A percentile compares a stretch with the other conserved stretches of the same genome.
phyloP scores from a whole-genome alignment of 2,329 filamentous ascomycete species.

The Metarhizium humberi region DNA sequence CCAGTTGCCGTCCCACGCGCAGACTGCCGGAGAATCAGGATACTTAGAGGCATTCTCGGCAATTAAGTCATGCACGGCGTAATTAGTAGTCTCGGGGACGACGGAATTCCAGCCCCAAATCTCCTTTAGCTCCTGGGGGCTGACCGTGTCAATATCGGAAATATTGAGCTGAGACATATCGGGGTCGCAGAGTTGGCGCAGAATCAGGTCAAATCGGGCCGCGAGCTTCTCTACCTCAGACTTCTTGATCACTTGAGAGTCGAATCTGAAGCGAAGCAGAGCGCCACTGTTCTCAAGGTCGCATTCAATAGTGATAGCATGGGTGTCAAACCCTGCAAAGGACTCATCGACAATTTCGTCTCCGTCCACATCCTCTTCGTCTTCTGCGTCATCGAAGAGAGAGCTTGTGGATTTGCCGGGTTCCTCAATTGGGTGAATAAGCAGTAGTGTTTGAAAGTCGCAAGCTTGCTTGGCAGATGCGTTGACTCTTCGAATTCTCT shows the following conservation, averaged over 20 bases:
- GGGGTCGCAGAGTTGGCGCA: not conserved
- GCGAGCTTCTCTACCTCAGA: not conserved
- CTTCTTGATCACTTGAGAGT: conserved; percentile 1
- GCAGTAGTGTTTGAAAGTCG: conserved; percentile 7
- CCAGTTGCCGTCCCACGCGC: conserved; percentile 17
- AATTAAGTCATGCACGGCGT: conserved; percentile 14
- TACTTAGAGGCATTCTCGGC: conserved; percentile 3
- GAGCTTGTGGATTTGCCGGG: not conserved
- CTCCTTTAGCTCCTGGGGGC: not conserved
- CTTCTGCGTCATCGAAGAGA: not conserved
- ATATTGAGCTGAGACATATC: not conserved
- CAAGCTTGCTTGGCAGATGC: not conserved
- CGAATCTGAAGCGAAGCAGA: conserved; percentile 1
- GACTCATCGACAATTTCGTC: not conserved
- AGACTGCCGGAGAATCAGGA: conserved; percentile 10
- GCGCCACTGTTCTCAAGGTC: not conserved
- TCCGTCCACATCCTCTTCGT: not conserved
- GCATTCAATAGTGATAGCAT: conserved; percentile 2
- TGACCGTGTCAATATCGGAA: not conserved
- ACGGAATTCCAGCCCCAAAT: conserved; percentile 12
- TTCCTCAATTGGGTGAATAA: conserved; percentile 10
- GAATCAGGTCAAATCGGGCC: not conserved
- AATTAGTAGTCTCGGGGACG: conserved; percentile 5
- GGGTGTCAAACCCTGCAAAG: conserved; percentile 1
- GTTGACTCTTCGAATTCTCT: not conserved